Conservation (phyloP, 2,329 filamentous ascomycete genomes). For the Aspergillus pseudoterreus region DNA sequence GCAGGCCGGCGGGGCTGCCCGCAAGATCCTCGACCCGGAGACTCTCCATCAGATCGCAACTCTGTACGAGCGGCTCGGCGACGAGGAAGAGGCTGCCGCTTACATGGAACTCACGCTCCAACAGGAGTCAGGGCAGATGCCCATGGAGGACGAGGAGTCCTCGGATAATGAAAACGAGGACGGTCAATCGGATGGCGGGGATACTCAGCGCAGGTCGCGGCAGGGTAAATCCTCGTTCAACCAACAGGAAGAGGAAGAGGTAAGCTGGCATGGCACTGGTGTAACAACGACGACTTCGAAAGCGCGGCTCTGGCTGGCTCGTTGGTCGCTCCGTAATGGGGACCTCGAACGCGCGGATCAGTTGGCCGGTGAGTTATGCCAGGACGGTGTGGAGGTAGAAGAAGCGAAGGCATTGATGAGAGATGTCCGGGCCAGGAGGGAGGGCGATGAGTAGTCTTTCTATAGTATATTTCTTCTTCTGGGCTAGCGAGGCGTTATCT, state of each 20-base stretch:
- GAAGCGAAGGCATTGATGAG: constrained; percentile 91
- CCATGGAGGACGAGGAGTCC: constrained; percentile 31
- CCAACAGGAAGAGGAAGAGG: constrained; percentile 38
- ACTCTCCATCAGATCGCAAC: constrained; percentile 83
- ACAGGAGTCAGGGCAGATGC: constrained; percentile 73
- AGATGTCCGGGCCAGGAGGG: constrained; percentile 76
- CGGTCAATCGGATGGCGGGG: constrained; percentile 31
- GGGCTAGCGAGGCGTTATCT: constrained; percentile 10
- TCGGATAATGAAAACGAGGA: constrained; percentile 32
- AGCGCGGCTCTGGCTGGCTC: constrained; percentile 89
- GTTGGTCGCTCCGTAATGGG: constrained; percentile 69
- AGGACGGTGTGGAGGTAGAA: constrained; percentile 94
- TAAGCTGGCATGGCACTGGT: constrained; percentile 61
- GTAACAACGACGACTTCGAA: constrained; percentile 90
- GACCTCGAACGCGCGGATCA: constrained; percentile 75
- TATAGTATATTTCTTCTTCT: not conserved
- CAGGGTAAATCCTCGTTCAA: constrained; percentile 22
- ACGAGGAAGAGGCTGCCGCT: constrained; percentile 74
- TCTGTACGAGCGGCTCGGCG: constrained; percentile 78
- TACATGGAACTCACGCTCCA: constrained; percentile 97
- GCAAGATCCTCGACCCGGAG: constrained; percentile 76
- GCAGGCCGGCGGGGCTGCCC: constrained; percentile 21
- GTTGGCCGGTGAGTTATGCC: constrained; percentile 84
- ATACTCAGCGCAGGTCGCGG: constrained; percentile 36
- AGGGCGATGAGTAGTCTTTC: constrained; percentile 33